Evolutionary conservation across 306 rosid species (phyloP), one percentile per base, ranked within the genome.

Genomic region (Vigna radiata): DNA sequence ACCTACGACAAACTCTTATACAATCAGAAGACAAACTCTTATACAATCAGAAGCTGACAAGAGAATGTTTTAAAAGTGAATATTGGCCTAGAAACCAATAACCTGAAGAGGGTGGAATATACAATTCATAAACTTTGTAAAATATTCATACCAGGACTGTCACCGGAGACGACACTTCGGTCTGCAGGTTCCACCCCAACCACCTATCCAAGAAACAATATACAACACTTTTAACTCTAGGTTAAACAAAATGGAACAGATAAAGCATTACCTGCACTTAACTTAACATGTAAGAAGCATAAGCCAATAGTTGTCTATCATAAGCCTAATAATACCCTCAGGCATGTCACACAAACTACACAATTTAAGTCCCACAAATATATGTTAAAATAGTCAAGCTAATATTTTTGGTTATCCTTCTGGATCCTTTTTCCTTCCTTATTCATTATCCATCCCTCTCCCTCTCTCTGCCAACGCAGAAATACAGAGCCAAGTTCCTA

Each of bases 141-240:
- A 68, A 48, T 58, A 63, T 69, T 43, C 74, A 49, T 75, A 91
- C 97, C 93, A 58, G 93, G 88, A 85, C 84, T 90, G 68, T 88
- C 97, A 73, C 98, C 98, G 0, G 90, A 89, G 68, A 92, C 85
- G 43, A 90, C 78, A 80, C 96, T 90, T 86, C 95, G 80, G 47
- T 89, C 98, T 8, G 95, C 97, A 73, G 98, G 97, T 84, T 94
- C 96, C 63, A 94, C 98, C 69, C 98, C 97, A 65, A 94, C 90
- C 77, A 91, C 91, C 98, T 94, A 78, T 67, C 68, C 46, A 79
- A 55, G 67, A 69, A 67, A 76, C n/a, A 77, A 72, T 59, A 66
- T 15, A 66, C 56, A 48, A 67, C 12, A 47, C 37, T 36, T 33
- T 64, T 43, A 49, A 71, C 72, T 29, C 19, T 59, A 25, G 50